A percentile compares a stretch with the other conserved stretches of the same genome.
Evolutionary conservation across 2,329 filamentous ascomycete genomes (phyloP).

Genomic region (Cryphonectria radicalis): DNA sequence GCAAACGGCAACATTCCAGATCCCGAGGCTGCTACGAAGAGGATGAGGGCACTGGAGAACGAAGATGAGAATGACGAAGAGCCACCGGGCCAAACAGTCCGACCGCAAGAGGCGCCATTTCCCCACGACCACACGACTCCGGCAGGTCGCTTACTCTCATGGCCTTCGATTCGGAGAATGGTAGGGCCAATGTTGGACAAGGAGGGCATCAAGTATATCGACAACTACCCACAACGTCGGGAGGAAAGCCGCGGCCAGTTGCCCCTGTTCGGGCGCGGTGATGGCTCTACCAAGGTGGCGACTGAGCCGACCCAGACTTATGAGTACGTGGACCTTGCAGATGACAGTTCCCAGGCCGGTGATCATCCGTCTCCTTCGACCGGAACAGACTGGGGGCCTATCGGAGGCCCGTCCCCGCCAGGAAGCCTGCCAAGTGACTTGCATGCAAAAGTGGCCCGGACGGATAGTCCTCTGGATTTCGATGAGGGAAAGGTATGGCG

Average conservation of each 20-base stretch:
- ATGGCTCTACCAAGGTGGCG: slow-evolving; percentile 59
- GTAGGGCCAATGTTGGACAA: slow-evolving; percentile 55
- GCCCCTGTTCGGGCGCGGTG: slow-evolving; percentile 77
- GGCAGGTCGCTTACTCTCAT: slow-evolving; percentile 79
- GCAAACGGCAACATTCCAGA: slow-evolving; percentile 21
- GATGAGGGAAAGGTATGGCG: slow-evolving; percentile 52
- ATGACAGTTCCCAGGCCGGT: slow-evolving; percentile 49
- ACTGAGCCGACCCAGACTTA: slow-evolving; percentile 47
- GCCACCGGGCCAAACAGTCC: slow-evolving; percentile 44
- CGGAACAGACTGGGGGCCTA: slow-evolving; percentile 62
- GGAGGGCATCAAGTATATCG: slow-evolving; percentile 59
- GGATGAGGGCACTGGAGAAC: slow-evolving; percentile 39
- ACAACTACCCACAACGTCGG: slow-evolving; percentile 75
- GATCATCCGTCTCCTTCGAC: slow-evolving; percentile 59
- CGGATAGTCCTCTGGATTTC: slow-evolving; percentile 60
- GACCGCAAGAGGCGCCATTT: slow-evolving; percentile 69
- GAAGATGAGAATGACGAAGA: slow-evolving; percentile 37
- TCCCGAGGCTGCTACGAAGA: slow-evolving; percentile 33
- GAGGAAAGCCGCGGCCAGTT: slow-evolving; percentile 77
- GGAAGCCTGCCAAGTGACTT: slow-evolving; percentile 39
- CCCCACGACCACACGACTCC: slow-evolving; percentile 87
- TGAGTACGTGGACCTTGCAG: slow-evolving; percentile 47
- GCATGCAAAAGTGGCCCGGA: slow-evolving; percentile 43
- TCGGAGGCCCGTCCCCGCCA: slow-evolving; percentile 55
- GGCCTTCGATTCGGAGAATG: slow-evolving; percentile 69